Evolutionary conservation across 192 early-diverging fungal species (phyloP).

Genomic region (Podila horticola): DNA sequence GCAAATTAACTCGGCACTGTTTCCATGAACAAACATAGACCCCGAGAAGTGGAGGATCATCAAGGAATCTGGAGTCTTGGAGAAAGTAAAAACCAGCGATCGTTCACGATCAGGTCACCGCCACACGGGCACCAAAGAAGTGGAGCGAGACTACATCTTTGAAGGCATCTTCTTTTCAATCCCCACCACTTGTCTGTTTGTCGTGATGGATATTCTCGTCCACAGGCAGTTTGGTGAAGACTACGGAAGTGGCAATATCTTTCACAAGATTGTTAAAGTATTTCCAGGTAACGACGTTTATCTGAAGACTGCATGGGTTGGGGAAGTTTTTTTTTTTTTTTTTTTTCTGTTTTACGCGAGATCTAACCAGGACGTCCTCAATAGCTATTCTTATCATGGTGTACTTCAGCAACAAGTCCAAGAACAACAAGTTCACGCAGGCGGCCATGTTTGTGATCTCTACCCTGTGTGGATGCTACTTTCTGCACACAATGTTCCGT

Average conservation of each 20-base stretch:
- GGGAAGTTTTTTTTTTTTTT: not conserved
- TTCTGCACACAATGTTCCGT: constrained; percentile 69
- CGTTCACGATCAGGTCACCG: not conserved
- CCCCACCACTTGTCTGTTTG: constrained; percentile 46
- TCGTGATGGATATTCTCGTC: constrained; percentile 50
- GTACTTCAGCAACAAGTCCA: constrained; percentile 69
- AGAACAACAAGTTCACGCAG: constrained; percentile 54
- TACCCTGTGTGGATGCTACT: constrained; percentile 65
- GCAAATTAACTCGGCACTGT: not conserved
- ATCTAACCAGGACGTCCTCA: not conserved
- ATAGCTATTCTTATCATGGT: constrained; percentile 66
- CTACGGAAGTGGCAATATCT: constrained; percentile 24
- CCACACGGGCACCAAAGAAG: constrained; percentile 5
- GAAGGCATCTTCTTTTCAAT: constrained; percentile 50
- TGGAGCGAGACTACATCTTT: constrained; percentile 39
- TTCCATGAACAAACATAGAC: constrained; percentile 5
- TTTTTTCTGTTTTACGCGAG: not conserved
- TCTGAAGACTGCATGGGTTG: too few species aligned
- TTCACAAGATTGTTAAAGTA: constrained; percentile 33
- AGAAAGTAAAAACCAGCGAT: constrained; percentile 7
- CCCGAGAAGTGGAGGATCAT: constrained; percentile 50
- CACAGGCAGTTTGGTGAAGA: constrained; percentile 44
- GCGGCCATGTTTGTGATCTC: constrained; percentile 60
- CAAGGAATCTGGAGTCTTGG: constrained; percentile 40
- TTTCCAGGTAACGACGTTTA: constrained; percentile 25